These are phyloP conservation scores for Colletotrichum sp. DNA, from an alignment of 2,329 filamentous ascomycete genomes.

Conservation along the genomic window DNA sequence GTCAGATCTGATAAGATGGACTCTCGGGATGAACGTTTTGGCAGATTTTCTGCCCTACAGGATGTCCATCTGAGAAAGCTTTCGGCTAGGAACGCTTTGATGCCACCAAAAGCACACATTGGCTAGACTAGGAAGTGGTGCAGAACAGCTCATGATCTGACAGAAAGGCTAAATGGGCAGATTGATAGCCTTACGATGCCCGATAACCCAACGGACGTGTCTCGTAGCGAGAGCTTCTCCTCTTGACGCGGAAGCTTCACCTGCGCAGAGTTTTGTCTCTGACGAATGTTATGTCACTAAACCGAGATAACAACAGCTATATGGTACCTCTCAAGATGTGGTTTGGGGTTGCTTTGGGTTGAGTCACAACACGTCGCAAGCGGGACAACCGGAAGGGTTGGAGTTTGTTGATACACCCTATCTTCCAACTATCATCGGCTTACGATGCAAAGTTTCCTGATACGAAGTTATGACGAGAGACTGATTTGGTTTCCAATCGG, in stretches of 20 bases:
- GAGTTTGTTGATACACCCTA: too few relatives aligned
- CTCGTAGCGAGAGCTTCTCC: neutral
- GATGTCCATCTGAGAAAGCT: neutral
- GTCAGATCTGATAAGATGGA: neutral
- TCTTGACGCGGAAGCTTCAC: neutral
- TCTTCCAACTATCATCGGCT: too few relatives aligned
- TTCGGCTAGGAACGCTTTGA: neutral
- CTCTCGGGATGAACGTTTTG: neutral
- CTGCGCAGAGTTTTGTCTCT: neutral
- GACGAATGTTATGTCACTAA: too few relatives aligned
- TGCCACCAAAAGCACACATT: neutral
- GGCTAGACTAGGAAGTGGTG: neutral
- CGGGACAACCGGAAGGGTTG: too few relatives aligned
- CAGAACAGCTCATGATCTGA: neutral
- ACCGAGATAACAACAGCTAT: rapidly evolving
- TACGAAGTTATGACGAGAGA: too few relatives aligned
- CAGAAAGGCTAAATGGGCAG: rapidly evolving
- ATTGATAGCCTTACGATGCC: neutral
- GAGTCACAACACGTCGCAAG: too few relatives aligned
- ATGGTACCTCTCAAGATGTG: neutral
- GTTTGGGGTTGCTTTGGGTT: too few relatives aligned
- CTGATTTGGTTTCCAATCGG: rapidly evolving
- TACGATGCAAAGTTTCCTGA: too few relatives aligned
- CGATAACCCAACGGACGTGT: rapidly evolving
- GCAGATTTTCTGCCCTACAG: neutral